Evolutionary conservation across 371 early-diverging fungal species (phyloP), one percentile per base, ranked within the genome.

Genomic region (Mucor indicus): DNA sequence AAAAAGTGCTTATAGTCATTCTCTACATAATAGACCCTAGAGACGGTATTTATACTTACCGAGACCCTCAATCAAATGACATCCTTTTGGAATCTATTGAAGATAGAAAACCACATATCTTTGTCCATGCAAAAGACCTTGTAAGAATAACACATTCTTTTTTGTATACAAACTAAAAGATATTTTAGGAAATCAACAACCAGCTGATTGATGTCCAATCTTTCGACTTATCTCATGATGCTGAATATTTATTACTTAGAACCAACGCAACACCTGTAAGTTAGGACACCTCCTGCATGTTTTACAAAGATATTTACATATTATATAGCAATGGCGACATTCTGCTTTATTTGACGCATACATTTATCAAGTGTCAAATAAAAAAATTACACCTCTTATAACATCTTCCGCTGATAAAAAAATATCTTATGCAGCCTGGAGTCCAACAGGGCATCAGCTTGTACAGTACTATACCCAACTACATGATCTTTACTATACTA

Each of bases 291-390:
- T n/a, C n/a, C 27, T 17, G 12, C 24, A 15, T 24, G 13, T 38
- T 10, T 20, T 20, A 25, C 4, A 25, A 6, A 7, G 12, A 17
- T 21, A 38, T 11, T 10, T 38, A 21, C 13, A 27, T 27, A 27
- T 9, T 15, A 19, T 24, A 29, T 12, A 81, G 79, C 72, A 81
- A 62, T 96, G 91, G 90, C 77, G 96, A 39, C 91, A 92, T 61
- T 92, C 92, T 0, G 85, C 72, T 53, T 77, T 73, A 48, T 86
- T 89, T 13, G 81, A 86, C 21, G 91, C 92, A 55, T 85, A 77
- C 45, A 56, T 95, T 19, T 93, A 82, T 67, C 78, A 78, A 53
- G 72, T 80, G 27, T 69, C 77, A 4, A 69, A 67, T 16, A 75
- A 77, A 33, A 66, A 54, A n/a, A 60, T 86, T 12, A 43, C 50